These are phyloP conservation scores for Amanita brunnescens DNA, from an alignment of 768 basidiomycete genomes.

Conservation along the genomic window DNA sequence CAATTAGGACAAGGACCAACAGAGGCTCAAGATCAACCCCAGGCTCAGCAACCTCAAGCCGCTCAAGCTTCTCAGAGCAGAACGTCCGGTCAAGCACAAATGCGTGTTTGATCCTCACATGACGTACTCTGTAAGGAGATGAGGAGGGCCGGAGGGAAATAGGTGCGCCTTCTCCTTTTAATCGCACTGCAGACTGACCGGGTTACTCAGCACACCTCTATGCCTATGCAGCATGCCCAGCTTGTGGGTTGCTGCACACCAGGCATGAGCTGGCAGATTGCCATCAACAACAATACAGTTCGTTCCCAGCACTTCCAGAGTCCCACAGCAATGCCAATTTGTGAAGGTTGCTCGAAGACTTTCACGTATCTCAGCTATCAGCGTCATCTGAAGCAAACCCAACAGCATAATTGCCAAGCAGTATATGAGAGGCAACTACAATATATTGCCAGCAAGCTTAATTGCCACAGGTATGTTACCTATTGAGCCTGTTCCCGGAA, in stretches of 20 bases:
- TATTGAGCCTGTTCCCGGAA: neutral
- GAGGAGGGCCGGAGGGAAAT: no score
- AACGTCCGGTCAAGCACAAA: no score
- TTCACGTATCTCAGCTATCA: neutral
- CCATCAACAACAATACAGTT: no score
- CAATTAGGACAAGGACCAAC: no score
- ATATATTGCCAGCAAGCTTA: neutral
- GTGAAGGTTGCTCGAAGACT: neutral
- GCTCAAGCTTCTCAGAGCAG: slow-evolving; percentile 1
- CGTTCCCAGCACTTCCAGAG: neutral
- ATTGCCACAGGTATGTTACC: neutral
- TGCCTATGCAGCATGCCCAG: no score
- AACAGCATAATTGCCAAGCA: neutral
- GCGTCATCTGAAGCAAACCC: neutral
- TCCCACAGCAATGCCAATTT: neutral
- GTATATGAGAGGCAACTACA: neutral
- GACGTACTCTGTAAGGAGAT: slow-evolving; percentile 66
- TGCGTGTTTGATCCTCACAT: slow-evolving; percentile 49
- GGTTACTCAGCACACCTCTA: no score
- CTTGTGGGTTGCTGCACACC: no score
- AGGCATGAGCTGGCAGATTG: no score
- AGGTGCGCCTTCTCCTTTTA: no score
- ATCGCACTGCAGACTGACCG: no score
- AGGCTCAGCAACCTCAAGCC: slow-evolving; percentile 17
- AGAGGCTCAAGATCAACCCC: no score